Conservation (phyloP, 1,284 basidiomycete species). For the Tremellales sp. region DNA sequence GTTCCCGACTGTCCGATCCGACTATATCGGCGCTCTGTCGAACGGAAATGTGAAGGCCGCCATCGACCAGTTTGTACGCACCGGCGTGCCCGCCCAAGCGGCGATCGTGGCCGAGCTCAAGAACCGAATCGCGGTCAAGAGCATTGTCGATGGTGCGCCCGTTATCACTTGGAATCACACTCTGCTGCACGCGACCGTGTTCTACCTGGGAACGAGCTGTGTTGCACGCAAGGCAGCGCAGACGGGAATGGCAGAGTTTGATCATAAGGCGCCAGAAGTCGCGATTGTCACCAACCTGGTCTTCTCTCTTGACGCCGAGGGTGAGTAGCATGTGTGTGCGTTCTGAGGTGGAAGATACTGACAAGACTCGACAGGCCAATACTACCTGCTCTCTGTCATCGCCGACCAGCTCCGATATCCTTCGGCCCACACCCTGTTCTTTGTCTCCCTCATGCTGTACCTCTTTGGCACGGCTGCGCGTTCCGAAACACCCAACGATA, state of each 20-base stretch:
- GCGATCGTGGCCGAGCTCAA: conserved; percentile 70
- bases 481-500: conserved; percentile 35
- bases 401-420: conserved; percentile 93
- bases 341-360: not conserved
- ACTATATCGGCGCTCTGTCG: conserved; percentile 77
- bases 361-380: conserved; percentile 66
- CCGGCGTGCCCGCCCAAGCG: conserved; percentile 58
- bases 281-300: conserved; percentile 76
- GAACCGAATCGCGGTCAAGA: conserved; percentile 65
- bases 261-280: conserved; percentile 73
- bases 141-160: conserved; percentile 52
- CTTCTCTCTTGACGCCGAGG: conserved; percentile 82
- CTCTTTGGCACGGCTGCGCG: conserved; percentile 60
- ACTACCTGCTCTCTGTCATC: conserved; percentile 84
- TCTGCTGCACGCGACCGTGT: conserved; percentile 86
- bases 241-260: conserved; percentile 73
- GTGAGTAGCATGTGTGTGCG: conserved; percentile 50
- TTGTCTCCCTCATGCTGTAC: conserved; percentile 79
- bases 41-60: conserved; percentile 69
- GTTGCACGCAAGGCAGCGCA: conserved; percentile 74
- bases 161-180: conserved; percentile 78
- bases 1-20: conserved; percentile 84
- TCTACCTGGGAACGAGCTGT: conserved; percentile 88
- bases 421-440: conserved; percentile 96
- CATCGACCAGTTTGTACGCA: conserved; percentile 77